Conservation (phyloP, 2,329 filamentous ascomycete genomes). For the Decorospora gaudefroyi region DNA sequence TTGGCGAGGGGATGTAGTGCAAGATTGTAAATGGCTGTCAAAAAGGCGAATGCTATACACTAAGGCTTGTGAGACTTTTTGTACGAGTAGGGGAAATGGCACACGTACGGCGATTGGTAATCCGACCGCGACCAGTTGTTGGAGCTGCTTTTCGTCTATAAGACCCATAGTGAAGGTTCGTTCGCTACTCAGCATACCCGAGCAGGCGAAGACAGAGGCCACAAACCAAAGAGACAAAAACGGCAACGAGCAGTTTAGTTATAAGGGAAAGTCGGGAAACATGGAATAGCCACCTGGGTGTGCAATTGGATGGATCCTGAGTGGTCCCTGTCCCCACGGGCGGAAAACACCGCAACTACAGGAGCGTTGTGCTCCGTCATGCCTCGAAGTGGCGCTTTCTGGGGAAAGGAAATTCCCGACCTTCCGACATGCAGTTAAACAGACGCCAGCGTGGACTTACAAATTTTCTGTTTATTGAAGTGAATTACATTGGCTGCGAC, state of each 20-base stretch:
- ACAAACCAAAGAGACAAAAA: background rate
- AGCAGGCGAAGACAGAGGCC: background rate
- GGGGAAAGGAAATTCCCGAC: slow-evolving; percentile 37
- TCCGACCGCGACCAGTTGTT: slow-evolving; percentile 27
- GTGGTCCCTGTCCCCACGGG: slow-evolving; percentile 24
- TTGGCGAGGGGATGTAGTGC: slow-evolving; percentile 39
- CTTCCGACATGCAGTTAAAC: too few relatives aligned
- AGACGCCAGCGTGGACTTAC: too few relatives aligned
- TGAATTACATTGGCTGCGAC: too few relatives aligned
- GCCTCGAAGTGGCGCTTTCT: slow-evolving; percentile 22
- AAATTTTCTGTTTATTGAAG: too few relatives aligned
- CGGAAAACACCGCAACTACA: slow-evolving; percentile 18
- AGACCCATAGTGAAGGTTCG: slow-evolving; percentile 28
- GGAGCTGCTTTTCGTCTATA: slow-evolving; percentile 33
- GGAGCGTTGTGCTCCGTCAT: slow-evolving; percentile 7
- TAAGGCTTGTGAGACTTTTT: slow-evolving; percentile 13
- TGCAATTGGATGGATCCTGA: slow-evolving; percentile 25
- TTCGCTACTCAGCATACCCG: background rate
- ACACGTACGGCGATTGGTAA: slow-evolving; percentile 31
- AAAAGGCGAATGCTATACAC: slow-evolving; percentile 30
- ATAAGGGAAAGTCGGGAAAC: slow-evolving; percentile 1
- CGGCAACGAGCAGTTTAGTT: too few relatives aligned
- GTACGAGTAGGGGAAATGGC: background rate
- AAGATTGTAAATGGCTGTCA: slow-evolving; percentile 32
- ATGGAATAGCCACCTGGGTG: slow-evolving; percentile 6